Percentiles rank a stretch among this genome's conserved stretches.
These are phyloP conservation scores for Nepenthes mirabilis DNA, from an alignment of 148 eudicot genomes.

Conservation along the genomic window DNA sequence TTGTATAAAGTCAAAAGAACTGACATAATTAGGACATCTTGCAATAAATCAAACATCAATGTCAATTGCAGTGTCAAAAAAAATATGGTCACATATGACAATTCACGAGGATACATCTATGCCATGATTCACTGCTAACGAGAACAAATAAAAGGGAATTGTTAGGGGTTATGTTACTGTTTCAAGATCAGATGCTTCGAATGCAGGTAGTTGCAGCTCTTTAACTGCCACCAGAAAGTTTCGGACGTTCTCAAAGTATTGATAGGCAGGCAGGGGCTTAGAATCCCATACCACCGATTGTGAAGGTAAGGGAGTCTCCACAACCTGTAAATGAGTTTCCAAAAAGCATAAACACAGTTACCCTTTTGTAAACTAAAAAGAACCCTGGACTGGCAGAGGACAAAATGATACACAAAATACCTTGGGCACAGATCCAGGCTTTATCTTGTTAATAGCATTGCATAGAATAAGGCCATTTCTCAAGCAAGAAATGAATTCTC, in stretches of 20 bases:
- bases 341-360: neutral
- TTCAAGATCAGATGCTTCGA: constrained; percentile 81
- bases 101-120: neutral
- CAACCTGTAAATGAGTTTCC: constrained; percentile 28
- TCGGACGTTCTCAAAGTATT: constrained; percentile 85
- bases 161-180: constrained; percentile 26
- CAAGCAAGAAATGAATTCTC: constrained; percentile 81
- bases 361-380: neutral
- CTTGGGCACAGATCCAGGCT: constrained; percentile 81
- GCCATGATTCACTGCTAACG: neutral
- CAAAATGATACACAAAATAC: constrained; percentile 18
- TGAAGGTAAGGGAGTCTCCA: constrained; percentile 38
- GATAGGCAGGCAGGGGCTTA: constrained; percentile 91
- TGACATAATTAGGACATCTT: neutral
- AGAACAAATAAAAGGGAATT: neutral
- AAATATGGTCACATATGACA: neutral
- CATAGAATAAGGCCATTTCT: constrained; percentile 89
- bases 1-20: neutral
- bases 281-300: constrained; percentile 53
- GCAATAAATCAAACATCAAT: no score
- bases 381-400: neutral
- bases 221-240: constrained; percentile 68
- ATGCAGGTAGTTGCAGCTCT: constrained; percentile 62
- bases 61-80: no score
- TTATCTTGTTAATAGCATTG: constrained; percentile 65